Percentiles rank a stretch among this genome's conserved stretches.
Conservation (phyloP, 257 asterid genomes). For the Salvia rosmarinus region DNA sequence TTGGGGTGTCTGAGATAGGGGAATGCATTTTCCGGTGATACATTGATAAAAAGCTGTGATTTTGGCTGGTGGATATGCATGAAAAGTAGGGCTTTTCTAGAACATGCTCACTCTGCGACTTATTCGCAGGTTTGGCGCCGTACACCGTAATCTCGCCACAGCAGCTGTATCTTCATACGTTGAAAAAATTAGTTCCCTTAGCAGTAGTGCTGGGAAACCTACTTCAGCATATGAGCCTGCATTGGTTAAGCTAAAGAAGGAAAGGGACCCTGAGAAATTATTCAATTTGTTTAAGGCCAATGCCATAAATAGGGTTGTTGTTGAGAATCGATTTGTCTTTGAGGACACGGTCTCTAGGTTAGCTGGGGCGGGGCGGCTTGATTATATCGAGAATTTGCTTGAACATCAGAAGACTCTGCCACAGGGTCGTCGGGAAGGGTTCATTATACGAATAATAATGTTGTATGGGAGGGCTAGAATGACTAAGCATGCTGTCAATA, state of each 20-base stretch:
- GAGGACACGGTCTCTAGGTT: constrained; percentile 75
- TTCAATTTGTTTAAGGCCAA: constrained; percentile 73
- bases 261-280: constrained; percentile 70
- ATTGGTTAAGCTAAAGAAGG: constrained; percentile 65
- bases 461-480: constrained; percentile 78
- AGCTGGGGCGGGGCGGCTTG: constrained; percentile 78
- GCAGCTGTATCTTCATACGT: constrained; percentile 32
- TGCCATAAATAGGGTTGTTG: constrained; percentile 65
- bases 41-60: constrained; percentile 29
- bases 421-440: constrained; percentile 91
- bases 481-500: constrained; percentile 63
- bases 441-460: constrained; percentile 68
- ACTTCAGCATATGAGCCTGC: constrained; percentile 63
- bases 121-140: constrained; percentile 72
- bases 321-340: constrained; percentile 74
- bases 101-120: constrained; percentile 77
- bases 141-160: constrained; percentile 34
- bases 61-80: constrained; percentile 47
- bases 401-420: constrained; percentile 87
- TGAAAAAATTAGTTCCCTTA: constrained; percentile 29
- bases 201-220: constrained; percentile 29
- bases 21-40: constrained; percentile 16
- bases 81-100: constrained; percentile 42
- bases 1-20: constrained; percentile 31
- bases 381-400: constrained; percentile 69